These are phyloP conservation scores for Nemania sp. DNA, from an alignment of 2,329 filamentous ascomycete genomes.

Conservation along the genomic window DNA sequence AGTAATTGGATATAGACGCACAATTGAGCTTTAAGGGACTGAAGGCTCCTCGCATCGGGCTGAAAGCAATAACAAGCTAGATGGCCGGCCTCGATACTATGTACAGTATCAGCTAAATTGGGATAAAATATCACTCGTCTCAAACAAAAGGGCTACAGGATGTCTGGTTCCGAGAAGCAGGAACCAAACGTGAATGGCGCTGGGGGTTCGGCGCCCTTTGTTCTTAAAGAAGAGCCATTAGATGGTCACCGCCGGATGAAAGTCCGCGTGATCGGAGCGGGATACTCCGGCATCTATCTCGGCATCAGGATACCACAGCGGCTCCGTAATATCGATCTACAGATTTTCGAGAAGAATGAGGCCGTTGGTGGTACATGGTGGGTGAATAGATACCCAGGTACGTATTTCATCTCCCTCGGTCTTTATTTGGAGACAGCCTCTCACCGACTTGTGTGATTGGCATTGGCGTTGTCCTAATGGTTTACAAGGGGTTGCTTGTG, in stretches of 20 bases:
- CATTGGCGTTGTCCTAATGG: constrained; percentile 21
- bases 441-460: neutral
- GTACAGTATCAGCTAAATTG: neutral
- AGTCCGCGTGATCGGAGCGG: constrained; percentile 53
- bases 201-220: constrained; percentile 32
- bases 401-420: neutral
- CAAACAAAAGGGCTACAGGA: neutral
- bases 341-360: constrained; percentile 53
- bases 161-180: constrained; percentile 1
- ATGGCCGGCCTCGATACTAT: too few species aligned
- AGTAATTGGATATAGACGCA: neutral
- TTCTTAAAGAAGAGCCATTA: constrained; percentile 47
- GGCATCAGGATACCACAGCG: constrained; percentile 53
- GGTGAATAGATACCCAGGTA: constrained; percentile 54
- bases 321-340: constrained; percentile 51
- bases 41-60: neutral
- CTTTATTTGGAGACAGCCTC: neutral
- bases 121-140: neutral
- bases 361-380: constrained; percentile 56
- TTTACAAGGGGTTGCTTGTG: constrained; percentile 49
- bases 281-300: constrained; percentile 53
- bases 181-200: constrained; percentile 29
- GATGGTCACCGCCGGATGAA: constrained; percentile 51
- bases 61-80: neutral
- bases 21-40: neutral